Evolutionary conservation across 345 rosid genomes (phyloP), one percentile per base, ranked within the genome.

Genomic region (Corchorus capsularis): DNA sequence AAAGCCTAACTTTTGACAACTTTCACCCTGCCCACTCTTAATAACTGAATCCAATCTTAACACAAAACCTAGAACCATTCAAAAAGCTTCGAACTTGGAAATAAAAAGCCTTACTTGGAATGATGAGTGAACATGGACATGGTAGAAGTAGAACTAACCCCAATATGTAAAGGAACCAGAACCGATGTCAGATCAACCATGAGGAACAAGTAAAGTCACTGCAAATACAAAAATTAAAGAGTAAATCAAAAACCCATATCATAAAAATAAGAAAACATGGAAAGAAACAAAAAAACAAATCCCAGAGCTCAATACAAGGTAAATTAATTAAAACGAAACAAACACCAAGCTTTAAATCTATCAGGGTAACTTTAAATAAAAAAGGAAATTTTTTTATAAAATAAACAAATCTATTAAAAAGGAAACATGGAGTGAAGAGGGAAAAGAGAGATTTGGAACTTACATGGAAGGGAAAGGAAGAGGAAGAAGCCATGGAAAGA

Each of bases 161-260:
- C 61, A 74, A 59, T 81, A 63, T 47, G 72, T 35, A 61, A 49
- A 79, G 72, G 77, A 73, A 79, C 60, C 47, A 43, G 73, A 71
- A 50, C 60, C 72, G 79, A 78, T 53, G 73, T 65, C 86, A 86
- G 84, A 85, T 86, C 90, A 80, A 82, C 64, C 76, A 75, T 43
- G 57, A 52, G 63, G 69, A 55, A 57, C 65, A 32, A 63, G 74
- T 8, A 75, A 46, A 37, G 75, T 63, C 78, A 79, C 86, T 82
- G 87, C 83, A 85, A 54, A 78, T 43, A 71, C 71, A 64, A 72
- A 83, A 56, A 77, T 10, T 14, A 53, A 69, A 52, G 8, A 74
- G 6, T 6, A 63, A 77, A 81, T 64, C 74, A 72, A 67, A 64
- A 27, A 22, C 27, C 41, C n/a, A 56, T 74, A 17, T 69, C 52